Evolutionary conservation across 2,329 filamentous ascomycete species (phyloP).

Genomic region (Ophiostoma sp.): DNA sequence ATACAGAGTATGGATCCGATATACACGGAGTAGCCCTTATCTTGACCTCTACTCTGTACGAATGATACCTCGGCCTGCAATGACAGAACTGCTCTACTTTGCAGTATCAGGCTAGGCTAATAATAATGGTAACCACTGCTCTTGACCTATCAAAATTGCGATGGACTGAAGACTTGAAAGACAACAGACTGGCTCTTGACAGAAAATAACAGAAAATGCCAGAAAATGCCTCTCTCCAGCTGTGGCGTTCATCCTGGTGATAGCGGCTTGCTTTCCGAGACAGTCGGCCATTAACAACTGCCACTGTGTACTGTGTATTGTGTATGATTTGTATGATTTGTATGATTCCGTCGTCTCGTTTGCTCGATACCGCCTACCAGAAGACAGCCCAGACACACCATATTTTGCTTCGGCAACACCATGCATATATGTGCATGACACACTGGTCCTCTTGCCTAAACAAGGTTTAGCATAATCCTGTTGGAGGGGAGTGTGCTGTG

Average conservation of each 20-base stretch:
- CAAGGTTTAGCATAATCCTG: neutral
- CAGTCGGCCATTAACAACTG: neutral
- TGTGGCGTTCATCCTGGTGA: neutral
- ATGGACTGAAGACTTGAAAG: neutral
- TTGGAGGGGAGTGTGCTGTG: neutral
- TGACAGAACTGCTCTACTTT: neutral
- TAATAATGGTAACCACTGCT: neutral
- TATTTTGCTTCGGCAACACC: neutral
- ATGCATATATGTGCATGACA: neutral
- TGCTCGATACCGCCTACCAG: neutral
- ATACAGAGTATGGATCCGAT: neutral
- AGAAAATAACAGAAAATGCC: no score
- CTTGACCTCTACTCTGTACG: neutral
- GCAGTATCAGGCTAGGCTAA: neutral
- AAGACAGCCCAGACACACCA: neutral
- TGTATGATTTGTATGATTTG: no score
- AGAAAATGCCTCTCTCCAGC: slow-evolving; percentile 4
- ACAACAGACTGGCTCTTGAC: no score
- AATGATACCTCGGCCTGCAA: neutral
- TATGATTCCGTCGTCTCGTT: neutral
- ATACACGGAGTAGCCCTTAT: neutral
- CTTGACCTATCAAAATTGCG: neutral
- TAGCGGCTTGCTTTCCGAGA: neutral
- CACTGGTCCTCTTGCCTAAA: slow-evolving; percentile 6
- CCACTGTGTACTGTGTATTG: neutral